Conservation (phyloP, 768 basidiomycete genomes). For the Pisolithus orientalis region DNA sequence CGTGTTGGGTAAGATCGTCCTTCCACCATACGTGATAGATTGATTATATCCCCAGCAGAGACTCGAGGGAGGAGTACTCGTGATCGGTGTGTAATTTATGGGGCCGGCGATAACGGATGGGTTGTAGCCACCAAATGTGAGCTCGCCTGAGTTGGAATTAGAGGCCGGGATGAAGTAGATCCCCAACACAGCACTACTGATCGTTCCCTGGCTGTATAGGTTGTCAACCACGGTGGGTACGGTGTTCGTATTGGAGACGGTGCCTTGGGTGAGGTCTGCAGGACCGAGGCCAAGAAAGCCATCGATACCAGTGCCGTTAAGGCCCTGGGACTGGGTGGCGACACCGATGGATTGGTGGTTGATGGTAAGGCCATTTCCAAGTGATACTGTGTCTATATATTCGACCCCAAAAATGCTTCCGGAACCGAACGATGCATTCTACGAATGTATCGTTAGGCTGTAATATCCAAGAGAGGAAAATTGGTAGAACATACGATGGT, state of each 20-base stretch:
- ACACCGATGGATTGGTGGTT: slow-evolving; percentile 32
- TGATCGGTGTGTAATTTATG: slow-evolving; percentile 19
- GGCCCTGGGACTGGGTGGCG: slow-evolving; percentile 20
- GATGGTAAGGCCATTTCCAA: slow-evolving; percentile 11
- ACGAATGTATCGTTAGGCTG: not conserved
- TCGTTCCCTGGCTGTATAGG: slow-evolving; percentile 24
- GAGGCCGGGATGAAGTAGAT: slow-evolving; percentile 27
- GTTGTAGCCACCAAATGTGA: slow-evolving; percentile 26
- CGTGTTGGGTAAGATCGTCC: slow-evolving; percentile 14
- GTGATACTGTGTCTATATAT: slow-evolving; percentile 13
- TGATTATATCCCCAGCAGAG: slow-evolving; percentile 28
- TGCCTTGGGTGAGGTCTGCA: slow-evolving; percentile 23
- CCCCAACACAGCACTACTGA: slow-evolving; percentile 22
- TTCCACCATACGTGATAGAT: slow-evolving; percentile 21
- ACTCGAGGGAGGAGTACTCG: slow-evolving; percentile 16
- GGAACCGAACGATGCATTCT: slow-evolving; percentile 15
- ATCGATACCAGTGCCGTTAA: slow-evolving; percentile 23
- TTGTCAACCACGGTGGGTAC: slow-evolving; percentile 33
- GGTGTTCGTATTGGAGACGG: slow-evolving; percentile 4
- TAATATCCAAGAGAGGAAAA: not conserved
- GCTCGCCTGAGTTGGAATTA: slow-evolving; percentile 12
- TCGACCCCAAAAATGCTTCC: slow-evolving; percentile 15
- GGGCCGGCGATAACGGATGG: slow-evolving; percentile 3
- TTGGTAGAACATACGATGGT: slow-evolving; percentile 10
- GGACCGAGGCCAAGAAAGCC: slow-evolving; percentile 36